A percentile compares a stretch with the other conserved stretches of the same genome.
phyloP scores from a whole-genome alignment of 1,284 basidiomycete genomes.

The Trichosporon faecale region DNA sequence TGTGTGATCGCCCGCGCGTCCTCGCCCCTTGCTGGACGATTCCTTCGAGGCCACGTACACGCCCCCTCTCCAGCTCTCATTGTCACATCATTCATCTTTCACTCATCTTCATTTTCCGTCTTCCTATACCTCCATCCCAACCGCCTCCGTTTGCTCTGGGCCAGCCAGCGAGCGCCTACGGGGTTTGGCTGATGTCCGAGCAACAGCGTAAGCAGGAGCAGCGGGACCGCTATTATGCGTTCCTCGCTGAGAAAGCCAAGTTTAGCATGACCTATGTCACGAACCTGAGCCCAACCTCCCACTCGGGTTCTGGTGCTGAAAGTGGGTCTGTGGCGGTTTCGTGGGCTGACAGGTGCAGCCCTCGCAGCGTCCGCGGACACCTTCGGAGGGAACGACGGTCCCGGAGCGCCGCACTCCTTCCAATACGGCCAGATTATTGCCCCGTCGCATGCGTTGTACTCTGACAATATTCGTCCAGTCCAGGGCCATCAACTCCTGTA shows the following conservation, averaged over 20 bases:
- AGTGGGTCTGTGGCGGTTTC: neutral
- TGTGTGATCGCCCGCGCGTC: too few relatives aligned
- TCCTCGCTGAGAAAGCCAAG: neutral
- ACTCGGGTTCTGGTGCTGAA: neutral
- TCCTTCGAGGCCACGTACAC: too few relatives aligned
- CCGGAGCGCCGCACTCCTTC: neutral
- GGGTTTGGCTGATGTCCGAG: too few relatives aligned
- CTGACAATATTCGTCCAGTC: neutral
- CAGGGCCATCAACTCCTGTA: neutral
- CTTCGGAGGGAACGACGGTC: neutral
- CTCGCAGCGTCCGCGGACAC: neutral
- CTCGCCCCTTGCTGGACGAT: too few relatives aligned
- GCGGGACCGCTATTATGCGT: neutral
- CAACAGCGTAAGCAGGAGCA: constrained; percentile 2
- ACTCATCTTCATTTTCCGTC: neutral
- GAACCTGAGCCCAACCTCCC: neutral
- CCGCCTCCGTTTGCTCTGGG: neutral
- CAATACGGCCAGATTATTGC: neutral
- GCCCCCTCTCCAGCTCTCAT: too few relatives aligned
- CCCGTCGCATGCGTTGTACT: neutral
- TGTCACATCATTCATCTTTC: too few relatives aligned
- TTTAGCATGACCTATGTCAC: constrained; percentile 10
- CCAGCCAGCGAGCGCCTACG: neutral
- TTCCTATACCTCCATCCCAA: neutral
- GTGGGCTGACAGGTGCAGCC: too few relatives aligned